phyloP scores from a whole-genome alignment of 148 eudicot species.

The Rhododendron ferrugineum region DNA sequence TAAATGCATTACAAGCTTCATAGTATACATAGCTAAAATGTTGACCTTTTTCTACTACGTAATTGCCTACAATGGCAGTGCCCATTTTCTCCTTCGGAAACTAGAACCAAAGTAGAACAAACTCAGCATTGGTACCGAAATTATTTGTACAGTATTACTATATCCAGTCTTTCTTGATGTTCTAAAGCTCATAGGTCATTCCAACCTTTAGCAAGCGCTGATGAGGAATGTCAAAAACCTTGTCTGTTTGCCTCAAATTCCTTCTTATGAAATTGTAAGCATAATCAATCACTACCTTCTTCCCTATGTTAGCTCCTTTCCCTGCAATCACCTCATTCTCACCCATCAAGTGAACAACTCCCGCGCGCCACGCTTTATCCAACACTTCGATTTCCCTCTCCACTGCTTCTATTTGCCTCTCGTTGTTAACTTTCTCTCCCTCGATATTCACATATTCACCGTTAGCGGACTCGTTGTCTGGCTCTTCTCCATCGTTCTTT shows the following conservation, averaged over 20 bases:
- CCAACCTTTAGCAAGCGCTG: constrained; percentile 33
- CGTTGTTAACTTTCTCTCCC: no score
- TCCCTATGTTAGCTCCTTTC: no score
- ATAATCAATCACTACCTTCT: no score
- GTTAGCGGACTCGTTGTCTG: no score
- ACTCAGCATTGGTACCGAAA: neutral
- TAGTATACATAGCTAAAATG: neutral
- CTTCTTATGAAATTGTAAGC: no score
- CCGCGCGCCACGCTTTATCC: no score
- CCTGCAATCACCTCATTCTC: no score
- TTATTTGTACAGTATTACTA: neutral
- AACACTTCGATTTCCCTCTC: no score
- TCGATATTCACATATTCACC: no score
- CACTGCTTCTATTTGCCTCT: no score
- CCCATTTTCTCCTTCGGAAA: neutral
- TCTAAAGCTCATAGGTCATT: constrained; percentile 43
- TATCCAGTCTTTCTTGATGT: neutral
- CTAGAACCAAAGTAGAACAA: neutral
- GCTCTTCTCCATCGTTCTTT: no score
- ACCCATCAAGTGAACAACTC: no score
- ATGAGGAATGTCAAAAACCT: constrained; percentile 27
- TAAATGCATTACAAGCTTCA: neutral
- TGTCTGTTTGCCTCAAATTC: constrained; percentile 21
- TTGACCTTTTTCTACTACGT: neutral
- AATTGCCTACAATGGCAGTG: neutral